A percentile compares a stretch with the other conserved stretches of the same genome.
Evolutionary conservation across 495 filamentous ascomycete species (phyloP).

Genomic region (Pseudevernia furfuracea): DNA sequence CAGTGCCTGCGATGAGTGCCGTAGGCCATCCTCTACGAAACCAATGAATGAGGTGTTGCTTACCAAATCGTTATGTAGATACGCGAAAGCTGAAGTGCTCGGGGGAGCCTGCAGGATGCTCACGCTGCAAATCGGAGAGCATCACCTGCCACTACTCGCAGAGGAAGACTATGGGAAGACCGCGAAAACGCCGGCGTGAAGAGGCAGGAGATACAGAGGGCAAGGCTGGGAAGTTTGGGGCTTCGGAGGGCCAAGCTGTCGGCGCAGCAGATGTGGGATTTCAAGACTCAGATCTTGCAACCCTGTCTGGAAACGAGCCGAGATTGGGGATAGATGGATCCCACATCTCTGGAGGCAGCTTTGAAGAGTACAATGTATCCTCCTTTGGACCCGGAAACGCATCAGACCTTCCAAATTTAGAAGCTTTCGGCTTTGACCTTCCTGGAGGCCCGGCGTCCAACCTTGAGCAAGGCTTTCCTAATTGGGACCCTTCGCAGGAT

Average conservation of each 20-base stretch:
- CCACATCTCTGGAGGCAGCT: not conserved
- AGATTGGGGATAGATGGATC: not conserved
- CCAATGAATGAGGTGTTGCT: not conserved
- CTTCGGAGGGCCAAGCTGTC: too few relatives aligned
- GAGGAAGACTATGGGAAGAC: slow-evolving; percentile 57
- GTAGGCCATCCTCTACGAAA: slow-evolving; percentile 35
- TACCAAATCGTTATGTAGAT: slow-evolving; percentile 34
- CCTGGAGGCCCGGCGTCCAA: not conserved
- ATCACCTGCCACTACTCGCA: slow-evolving; percentile 50
- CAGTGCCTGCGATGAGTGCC: slow-evolving; percentile 56
- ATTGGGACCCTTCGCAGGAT: slow-evolving; percentile 5
- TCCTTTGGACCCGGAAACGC: not conserved
- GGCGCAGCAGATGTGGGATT: not conserved
- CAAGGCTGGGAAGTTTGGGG: not conserved
- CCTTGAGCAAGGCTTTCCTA: not conserved
- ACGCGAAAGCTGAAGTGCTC: slow-evolving; percentile 54
- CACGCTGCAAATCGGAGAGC: slow-evolving; percentile 47
- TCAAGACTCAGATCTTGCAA: not conserved
- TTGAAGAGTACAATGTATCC: not conserved
- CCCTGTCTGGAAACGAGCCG: not conserved
- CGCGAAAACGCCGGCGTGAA: slow-evolving; percentile 45
- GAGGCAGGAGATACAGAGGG: slow-evolving; percentile 6
- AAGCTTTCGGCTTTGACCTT: not conserved
- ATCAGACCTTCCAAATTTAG: not conserved
- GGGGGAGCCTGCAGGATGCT: slow-evolving; percentile 48